phyloP scores from a whole-genome alignment of 140 eudicot species.

The Cichorium intybus region DNA sequence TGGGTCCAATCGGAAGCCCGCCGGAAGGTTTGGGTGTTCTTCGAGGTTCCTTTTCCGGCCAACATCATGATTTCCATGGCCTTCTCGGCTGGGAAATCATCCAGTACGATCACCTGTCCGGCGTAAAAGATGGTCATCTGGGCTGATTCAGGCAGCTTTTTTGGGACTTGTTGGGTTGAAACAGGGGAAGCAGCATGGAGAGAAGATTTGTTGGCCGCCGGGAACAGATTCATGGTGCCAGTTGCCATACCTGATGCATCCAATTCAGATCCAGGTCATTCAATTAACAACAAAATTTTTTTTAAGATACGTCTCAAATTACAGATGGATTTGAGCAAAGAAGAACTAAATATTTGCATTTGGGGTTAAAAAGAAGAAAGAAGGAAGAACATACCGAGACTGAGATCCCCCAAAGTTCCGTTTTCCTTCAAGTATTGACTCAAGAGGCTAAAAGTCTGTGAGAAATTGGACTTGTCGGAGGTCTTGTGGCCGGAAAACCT shows the following conservation, averaged over 20 bases:
- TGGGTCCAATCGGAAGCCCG: not conserved
- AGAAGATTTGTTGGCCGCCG: not conserved
- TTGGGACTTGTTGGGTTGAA: not conserved
- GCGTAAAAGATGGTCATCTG: constrained; percentile 72
- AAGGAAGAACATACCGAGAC: not conserved
- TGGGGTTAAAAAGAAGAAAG: not conserved
- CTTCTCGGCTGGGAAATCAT: constrained; percentile 74
- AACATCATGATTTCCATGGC: constrained; percentile 63
- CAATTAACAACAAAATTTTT: not conserved
- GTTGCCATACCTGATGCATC: constrained; percentile 1
- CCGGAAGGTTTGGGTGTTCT: not conserved
- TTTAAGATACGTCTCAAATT: not conserved
- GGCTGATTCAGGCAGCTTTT: constrained; percentile 23
- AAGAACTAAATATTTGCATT: not conserved
- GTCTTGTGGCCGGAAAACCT: not conserved
- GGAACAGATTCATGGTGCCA: not conserved
- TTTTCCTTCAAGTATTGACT: constrained; percentile 4
- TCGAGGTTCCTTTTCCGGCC: constrained; percentile 21
- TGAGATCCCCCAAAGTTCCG: not conserved
- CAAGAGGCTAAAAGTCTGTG: not conserved
- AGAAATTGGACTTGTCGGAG: not conserved
- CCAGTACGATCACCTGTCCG: constrained; percentile 63
- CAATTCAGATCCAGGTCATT: not conserved
- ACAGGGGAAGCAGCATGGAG: not conserved
- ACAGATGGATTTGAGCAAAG: not conserved